Base-by-base conservation (phyloP, 371 early-diverging fungal genomes). In the Amoeboaphelidium protococcarum region DNA sequence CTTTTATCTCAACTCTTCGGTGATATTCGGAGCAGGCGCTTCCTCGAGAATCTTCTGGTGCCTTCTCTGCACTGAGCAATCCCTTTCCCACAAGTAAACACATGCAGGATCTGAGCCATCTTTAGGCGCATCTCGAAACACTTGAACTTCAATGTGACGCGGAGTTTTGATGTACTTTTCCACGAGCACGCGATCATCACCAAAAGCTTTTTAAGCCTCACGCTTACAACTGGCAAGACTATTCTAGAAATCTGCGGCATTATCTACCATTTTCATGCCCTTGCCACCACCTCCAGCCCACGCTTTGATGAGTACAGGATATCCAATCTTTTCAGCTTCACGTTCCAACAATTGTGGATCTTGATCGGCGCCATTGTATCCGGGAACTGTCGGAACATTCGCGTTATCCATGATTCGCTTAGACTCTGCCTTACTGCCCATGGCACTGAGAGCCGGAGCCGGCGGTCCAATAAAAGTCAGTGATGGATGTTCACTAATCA, bases 41-140 rank as follows among this genome's bases (percentile, higher is more conserved):
- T 41, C 37, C 50, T 60, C 60, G 25, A 60, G 52, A 6, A 60
- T 24, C 47, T 60, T 60, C 46, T 60, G 60, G 43, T 57, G 42
- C 48, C 60, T 50, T 45, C 60, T 41, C 47, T 60, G 60, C 2
- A 55, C n/a, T 19, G 55, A 55, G 47, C 60, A 60, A 47, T 60
- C 60, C 49, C 60, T 40, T 22, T 31, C 49, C n/a, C n/a, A 37
- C 20, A 46, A 37, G 37, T 46, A 23, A n/a, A 48, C 22, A 10
- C 25, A 25, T n/a, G n/a, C n/a, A n/a, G n/a, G n/a, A n/a, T n/a
- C n/a, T n/a, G n/a, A n/a, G n/a, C n/a, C n/a, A 44, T 51, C 47
- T 13, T 49, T 48, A 42, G 41, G 13, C 3, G 25, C 48, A 46
- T 60, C 60, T 12, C 47, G 44, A 3, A 52, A 24, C 22, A 51